A percentile compares a stretch with the other conserved stretches of the same genome.
phyloP scores from a whole-genome alignment of 345 rosid genomes.

The Syzygium grande region DNA sequence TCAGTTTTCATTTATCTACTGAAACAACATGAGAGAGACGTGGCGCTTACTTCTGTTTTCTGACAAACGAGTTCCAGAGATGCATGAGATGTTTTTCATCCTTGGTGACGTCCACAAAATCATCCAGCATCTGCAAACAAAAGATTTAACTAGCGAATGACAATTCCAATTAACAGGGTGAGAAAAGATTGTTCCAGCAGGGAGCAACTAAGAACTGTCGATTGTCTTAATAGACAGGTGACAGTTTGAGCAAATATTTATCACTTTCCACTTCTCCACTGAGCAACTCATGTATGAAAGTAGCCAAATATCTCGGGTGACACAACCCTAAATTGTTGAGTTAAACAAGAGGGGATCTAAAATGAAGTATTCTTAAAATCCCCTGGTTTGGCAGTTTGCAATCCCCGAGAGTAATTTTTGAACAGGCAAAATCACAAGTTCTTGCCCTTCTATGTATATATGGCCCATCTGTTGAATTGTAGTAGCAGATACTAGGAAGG shows the following conservation, averaged over 20 bases:
- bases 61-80: constrained; percentile 89
- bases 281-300: background rate
- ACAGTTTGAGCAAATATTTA: background rate
- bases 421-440: background rate
- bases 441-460: background rate
- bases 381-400: background rate
- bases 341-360: background rate
- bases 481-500: background rate
- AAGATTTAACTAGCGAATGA: background rate
- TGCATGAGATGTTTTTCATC: constrained; percentile 80
- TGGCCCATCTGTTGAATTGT: background rate
- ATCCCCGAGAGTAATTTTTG: background rate
- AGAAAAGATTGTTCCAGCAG: background rate
- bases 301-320: background rate
- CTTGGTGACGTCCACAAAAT: constrained; percentile 84
- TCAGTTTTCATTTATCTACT: background rate
- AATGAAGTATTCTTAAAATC: background rate
- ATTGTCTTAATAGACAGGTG: background rate
- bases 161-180: background rate
- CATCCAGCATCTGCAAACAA: constrained; percentile 87
- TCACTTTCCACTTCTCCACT: background rate
- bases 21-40: background rate
- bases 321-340: background rate
- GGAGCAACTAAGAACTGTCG: background rate
- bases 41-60: constrained; percentile 52